These are phyloP conservation scores for Fraxinus ornus DNA, from an alignment of 305 asterid genomes.

Conservation along the genomic window DNA sequence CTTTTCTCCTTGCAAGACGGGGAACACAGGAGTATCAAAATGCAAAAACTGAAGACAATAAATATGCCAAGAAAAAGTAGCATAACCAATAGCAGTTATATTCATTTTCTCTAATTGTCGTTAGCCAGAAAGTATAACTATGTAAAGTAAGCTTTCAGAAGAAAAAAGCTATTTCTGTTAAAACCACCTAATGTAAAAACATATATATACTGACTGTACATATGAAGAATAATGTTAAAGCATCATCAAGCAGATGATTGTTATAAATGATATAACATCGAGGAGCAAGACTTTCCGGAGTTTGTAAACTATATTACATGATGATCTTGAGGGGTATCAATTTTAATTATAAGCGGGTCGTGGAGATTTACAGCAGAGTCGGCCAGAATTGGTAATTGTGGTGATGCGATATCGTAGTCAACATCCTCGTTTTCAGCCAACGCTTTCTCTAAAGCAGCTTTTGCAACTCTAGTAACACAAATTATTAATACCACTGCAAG, in stretches of 20 bases:
- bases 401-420: constrained; percentile 35
- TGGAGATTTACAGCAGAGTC: constrained; percentile 41
- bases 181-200: constrained; percentile 13
- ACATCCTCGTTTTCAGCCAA: constrained; percentile 80
- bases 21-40: background rate
- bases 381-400: constrained; percentile 36
- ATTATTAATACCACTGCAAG: constrained; percentile 61
- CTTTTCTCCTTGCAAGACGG: background rate
- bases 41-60: background rate
- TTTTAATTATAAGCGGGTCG: constrained; percentile 60
- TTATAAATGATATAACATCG: background rate
- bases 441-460: constrained; percentile 83
- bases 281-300: constrained; percentile 2
- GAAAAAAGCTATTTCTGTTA: constrained; percentile 13
- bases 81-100: background rate
- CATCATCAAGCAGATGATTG: constrained; percentile 16
- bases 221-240: constrained; percentile 32
- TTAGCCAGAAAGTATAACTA: background rate
- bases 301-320: constrained; percentile 35
- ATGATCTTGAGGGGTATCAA: constrained; percentile 41
- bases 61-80: background rate
- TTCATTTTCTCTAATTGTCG: background rate
- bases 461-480: constrained; percentile 80
- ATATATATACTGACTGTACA: constrained; percentile 38
- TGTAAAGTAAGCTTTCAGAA: background rate